Evolutionary conservation across 2,329 filamentous ascomycete genomes (phyloP), one percentile per base, ranked within the genome.

Genomic region (Oidium heveae): DNA sequence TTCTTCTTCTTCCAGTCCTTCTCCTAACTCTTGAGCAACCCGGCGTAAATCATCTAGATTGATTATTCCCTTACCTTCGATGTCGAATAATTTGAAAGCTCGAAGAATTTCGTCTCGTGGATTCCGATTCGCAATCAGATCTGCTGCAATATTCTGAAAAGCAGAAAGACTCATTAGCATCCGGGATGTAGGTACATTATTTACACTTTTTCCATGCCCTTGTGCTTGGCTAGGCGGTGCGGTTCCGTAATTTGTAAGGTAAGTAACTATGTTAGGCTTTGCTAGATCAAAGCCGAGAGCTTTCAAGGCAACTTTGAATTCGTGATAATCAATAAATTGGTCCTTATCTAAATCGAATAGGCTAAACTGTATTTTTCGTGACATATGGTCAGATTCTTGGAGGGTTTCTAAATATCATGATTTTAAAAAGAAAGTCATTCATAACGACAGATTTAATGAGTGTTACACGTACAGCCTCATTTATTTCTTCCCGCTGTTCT

Each of bases 321-420:
- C 91, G 71, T 96, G 91, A 72, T 94, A 96, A 71, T 96, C 89
- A 65, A 98, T 86, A 68, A 84, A 80, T 50, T 81, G 77, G 70
- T 96, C 88, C 67, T 93, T 89, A 73, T 96, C 89, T 64, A 94
- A 83, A 67, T 96, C 91, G 74, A 98, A 96, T 60, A 96, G 80
- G 58, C 82, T 81, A 69, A 96, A 96, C 84, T 94, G 60, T 5
- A 32, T 32, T 32, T 32, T 32, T 32, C 7, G 28, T 32, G 9
- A 32, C 28, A 6, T 5, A 32, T 5, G 28, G 28, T 32, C 28
- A 32, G 28, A 32, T 32, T 32, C 28, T 32, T 32, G 6, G 28
- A 32, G 9, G 28, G 28, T 8, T 32, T 8, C 7, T 1, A 8
- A 32, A 32, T 36, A 20, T 9, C 20, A 34, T 16, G 22, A 32